phyloP scores from a whole-genome alignment of 148 eudicot species.

The Heliamphora exappendiculata region DNA sequence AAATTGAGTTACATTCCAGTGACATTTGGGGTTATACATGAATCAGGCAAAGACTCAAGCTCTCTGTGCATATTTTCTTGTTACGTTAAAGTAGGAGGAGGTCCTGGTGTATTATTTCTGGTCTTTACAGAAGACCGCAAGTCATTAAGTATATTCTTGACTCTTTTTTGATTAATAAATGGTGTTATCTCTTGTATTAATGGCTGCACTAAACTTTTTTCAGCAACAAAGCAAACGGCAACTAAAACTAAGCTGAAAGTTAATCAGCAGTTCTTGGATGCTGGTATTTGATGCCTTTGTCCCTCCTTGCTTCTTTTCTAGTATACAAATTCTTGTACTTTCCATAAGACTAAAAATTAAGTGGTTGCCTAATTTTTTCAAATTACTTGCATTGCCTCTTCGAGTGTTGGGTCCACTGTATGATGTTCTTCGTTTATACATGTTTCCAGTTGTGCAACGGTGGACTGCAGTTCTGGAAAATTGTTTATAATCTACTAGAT shows the following conservation, averaged over 20 bases:
- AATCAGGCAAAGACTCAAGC: not conserved
- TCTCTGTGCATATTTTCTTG: not conserved
- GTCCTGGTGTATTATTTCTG: not conserved
- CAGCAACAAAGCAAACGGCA: not conserved
- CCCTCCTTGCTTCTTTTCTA: not conserved
- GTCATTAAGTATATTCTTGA: not conserved
- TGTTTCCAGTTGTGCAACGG: not conserved
- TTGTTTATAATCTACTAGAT: not conserved
- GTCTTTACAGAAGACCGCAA: not conserved
- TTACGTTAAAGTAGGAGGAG: not conserved
- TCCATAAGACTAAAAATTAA: not conserved
- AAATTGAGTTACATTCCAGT: conserved; percentile 1
- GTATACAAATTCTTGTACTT: not conserved
- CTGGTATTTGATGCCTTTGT: not conserved
- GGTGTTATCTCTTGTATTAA: not conserved
- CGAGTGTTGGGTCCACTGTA: not conserved
- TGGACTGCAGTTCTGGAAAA: not conserved
- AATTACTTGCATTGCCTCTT: not conserved
- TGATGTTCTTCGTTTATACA: not conserved
- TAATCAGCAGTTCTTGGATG: not conserved
- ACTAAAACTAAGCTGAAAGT: not conserved
- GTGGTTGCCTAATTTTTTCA: not conserved
- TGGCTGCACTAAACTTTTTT: not conserved
- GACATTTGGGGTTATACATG: not conserved
- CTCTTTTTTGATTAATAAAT: not conserved